Percentiles rank a stretch among this genome's conserved stretches.
Conservation (phyloP, 805 yeast species). For the Candida pini region DNA sequence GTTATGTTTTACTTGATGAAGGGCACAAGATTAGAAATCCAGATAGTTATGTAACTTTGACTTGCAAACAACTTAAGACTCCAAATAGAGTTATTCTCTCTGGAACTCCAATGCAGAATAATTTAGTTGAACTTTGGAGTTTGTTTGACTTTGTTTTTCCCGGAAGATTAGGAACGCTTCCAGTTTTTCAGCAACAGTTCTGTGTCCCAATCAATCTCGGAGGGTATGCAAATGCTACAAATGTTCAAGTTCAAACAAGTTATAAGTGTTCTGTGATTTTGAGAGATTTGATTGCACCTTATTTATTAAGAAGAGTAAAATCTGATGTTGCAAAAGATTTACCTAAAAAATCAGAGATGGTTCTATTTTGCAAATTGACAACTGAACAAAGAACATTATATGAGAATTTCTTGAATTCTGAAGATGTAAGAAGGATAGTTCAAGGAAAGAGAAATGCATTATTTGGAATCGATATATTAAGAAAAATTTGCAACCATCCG, state of each 20-base stretch:
- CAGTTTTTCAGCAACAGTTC: slow-evolving; percentile 90
- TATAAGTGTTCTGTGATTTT: slow-evolving; percentile 92
- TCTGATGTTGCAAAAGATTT: slow-evolving; percentile 92
- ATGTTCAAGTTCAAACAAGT: slow-evolving; percentile 93
- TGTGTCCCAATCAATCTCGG: slow-evolving; percentile 91
- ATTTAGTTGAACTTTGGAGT: slow-evolving; percentile 88
- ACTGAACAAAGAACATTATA: slow-evolving; percentile 69
- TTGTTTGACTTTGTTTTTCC: slow-evolving; percentile 93
- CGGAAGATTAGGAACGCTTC: slow-evolving; percentile 89
- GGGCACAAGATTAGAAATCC: slow-evolving; percentile 98
- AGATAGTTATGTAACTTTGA: slow-evolving; percentile 77
- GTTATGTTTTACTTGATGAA: slow-evolving; percentile 87
- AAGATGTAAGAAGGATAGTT: slow-evolving; percentile 65
- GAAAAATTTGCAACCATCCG: slow-evolving; percentile 96
- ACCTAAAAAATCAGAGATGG: slow-evolving; percentile 92
- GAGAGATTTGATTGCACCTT: slow-evolving; percentile 85
- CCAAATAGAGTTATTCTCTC: slow-evolving; percentile 83
- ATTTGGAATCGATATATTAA: slow-evolving; percentile 81
- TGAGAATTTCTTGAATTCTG: slow-evolving; percentile 66
- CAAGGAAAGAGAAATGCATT: slow-evolving; percentile 76
- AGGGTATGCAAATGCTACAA: slow-evolving; percentile 97
- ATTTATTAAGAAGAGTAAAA: slow-evolving; percentile 78
- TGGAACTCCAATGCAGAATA: slow-evolving; percentile 97
- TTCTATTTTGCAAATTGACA: slow-evolving; percentile 83
- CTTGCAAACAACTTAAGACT: slow-evolving; percentile 80